Evolutionary conservation across 2,329 filamentous ascomycete species (phyloP).

Genomic region (Cercospora sojina): DNA sequence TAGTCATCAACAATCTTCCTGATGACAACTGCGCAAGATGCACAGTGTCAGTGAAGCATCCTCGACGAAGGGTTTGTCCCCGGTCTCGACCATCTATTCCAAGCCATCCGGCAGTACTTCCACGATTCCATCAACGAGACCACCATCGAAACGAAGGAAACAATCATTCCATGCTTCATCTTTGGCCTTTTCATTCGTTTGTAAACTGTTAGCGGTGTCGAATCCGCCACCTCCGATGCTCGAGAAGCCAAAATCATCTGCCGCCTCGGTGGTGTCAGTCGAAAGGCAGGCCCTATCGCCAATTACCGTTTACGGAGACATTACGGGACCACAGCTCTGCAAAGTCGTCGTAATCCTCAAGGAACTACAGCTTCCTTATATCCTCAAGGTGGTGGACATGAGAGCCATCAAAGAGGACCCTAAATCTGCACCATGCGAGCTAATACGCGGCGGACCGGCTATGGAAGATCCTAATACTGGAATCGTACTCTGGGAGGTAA

Average conservation of each 20-base stretch:
- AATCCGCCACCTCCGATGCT: slow-evolving; percentile 9
- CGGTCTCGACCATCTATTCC: not conserved
- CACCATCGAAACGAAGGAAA: slow-evolving; percentile 2
- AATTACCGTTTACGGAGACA: slow-evolving; percentile 14
- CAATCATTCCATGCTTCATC: slow-evolving; percentile 8
- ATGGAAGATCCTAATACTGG: slow-evolving; percentile 48
- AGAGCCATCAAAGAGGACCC: slow-evolving; percentile 32
- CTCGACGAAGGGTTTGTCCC: not conserved
- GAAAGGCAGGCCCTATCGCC: not conserved
- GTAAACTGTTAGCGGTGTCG: slow-evolving; percentile 9
- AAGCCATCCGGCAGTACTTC: not conserved
- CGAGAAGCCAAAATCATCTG: not conserved
- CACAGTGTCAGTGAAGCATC: not conserved
- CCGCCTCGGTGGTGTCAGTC: not conserved
- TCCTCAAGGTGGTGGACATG: slow-evolving; percentile 8
- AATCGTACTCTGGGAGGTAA: slow-evolving; percentile 50
- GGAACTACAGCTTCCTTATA: slow-evolving; percentile 13
- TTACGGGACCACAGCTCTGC: slow-evolving; percentile 21
- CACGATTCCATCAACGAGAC: slow-evolving; percentile 8
- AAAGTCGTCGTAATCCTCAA: slow-evolving; percentile 17
- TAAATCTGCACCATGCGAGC: slow-evolving; percentile 41
- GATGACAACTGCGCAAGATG: slow-evolving; percentile 1
- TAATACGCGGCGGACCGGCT: slow-evolving; percentile 46
- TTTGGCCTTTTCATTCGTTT: slow-evolving; percentile 11
- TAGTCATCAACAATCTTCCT: not conserved